Evolutionary conservation across 768 basidiomycete species (phyloP).

Genomic region (Xanthoconium stramineum): DNA sequence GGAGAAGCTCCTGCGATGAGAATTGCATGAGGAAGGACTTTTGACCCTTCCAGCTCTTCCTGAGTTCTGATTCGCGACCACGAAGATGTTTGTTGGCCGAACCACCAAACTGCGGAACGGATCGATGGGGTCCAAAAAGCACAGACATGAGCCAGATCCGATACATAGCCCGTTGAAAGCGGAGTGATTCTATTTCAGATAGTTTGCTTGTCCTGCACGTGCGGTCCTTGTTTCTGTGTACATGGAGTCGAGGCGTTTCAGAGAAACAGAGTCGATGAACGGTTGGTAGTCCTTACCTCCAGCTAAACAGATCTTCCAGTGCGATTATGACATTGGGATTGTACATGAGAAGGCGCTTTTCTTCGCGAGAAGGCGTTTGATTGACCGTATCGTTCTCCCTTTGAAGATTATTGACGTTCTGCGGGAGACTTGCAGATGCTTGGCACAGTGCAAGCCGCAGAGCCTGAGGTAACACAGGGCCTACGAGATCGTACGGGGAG

Average conservation of each 20-base stretch:
- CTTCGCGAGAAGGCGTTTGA: conserved; percentile 18
- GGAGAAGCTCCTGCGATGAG: not conserved
- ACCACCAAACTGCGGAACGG: not conserved
- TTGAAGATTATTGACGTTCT: not conserved
- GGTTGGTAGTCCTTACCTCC: conserved; percentile 29
- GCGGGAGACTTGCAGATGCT: not conserved
- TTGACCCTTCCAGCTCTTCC: not conserved
- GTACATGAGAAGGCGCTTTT: conserved; percentile 18
- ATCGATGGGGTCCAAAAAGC: conserved; percentile 6
- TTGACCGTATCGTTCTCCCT: conserved; percentile 13
- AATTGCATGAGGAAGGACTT: not conserved
- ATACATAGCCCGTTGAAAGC: conserved; percentile 29
- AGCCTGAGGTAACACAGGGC: conserved; percentile 31
- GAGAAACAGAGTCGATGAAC: too few species aligned
- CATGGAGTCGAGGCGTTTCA: not conserved
- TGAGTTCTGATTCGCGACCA: not conserved
- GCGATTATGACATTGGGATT: conserved; percentile 22
- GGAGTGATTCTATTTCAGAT: conserved; percentile 27
- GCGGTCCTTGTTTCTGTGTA: conserved; percentile 29
- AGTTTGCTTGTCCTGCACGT: conserved; percentile 27
- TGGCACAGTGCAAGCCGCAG: conserved; percentile 8
- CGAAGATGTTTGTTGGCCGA: not conserved
- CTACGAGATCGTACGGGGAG: conserved; percentile 17
- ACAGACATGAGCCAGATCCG: conserved; percentile 23
- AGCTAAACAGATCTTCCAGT: conserved; percentile 38